phyloP scores from a whole-genome alignment of 768 basidiomycete species.

The Mycena venus region DNA sequence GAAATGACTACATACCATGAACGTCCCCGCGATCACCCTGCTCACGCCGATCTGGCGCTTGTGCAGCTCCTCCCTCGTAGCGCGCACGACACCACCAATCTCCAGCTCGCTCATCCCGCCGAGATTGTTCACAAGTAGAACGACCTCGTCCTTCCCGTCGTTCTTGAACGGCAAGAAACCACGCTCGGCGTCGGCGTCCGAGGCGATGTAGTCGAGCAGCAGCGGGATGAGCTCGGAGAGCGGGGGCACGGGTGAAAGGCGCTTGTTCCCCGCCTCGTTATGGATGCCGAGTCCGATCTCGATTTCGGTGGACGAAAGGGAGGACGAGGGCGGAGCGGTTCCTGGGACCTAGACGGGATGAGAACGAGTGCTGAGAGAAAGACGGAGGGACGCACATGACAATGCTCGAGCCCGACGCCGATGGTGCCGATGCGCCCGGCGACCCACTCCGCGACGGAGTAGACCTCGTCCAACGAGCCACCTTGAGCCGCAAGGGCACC shows the following conservation, averaged over 20 bases:
- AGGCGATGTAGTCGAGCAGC: constrained; percentile 78
- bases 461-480: constrained; percentile 76
- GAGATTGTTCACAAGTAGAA: constrained; percentile 89
- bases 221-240: constrained; percentile 77
- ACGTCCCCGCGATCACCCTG: constrained; percentile 82
- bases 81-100: constrained; percentile 75
- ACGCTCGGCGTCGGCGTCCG: constrained; percentile 81
- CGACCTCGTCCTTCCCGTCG: constrained; percentile 74
- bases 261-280: constrained; percentile 85
- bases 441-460: constrained; percentile 73
- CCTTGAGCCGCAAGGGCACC: constrained; percentile 84
- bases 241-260: constrained; percentile 78
- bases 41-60: constrained; percentile 67
- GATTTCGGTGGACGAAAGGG: constrained; percentile 73
- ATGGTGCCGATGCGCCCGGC: constrained; percentile 82
- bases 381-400: constrained; percentile 68
- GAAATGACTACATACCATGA: constrained; percentile 72
- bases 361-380: background rate
- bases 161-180: constrained; percentile 77
- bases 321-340: constrained; percentile 69
- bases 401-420: constrained; percentile 90
- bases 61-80: constrained; percentile 69
- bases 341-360: constrained; percentile 74
- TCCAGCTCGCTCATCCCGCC: constrained; percentile 90
- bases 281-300: constrained; percentile 95